Percentiles rank a stretch among this genome's conserved stretches.
Evolutionary conservation across 306 rosid genomes (phyloP).

Genomic region (Fragaria ananassa): DNA sequence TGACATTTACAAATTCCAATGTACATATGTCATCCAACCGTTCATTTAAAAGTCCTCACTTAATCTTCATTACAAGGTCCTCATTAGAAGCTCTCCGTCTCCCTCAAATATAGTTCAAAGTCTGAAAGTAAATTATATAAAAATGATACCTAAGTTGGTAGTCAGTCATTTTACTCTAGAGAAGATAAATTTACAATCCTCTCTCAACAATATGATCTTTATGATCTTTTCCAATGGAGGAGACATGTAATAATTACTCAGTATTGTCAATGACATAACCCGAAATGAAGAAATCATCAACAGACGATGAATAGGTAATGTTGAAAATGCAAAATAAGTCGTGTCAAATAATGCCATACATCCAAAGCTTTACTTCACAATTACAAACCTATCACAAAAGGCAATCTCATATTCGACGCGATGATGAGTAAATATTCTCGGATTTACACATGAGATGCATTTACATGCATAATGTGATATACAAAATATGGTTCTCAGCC

Average conservation of each 20-base stretch:
- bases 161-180: background rate
- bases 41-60: no score
- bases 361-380: background rate
- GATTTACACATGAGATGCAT: constrained; percentile 14
- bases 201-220: background rate
- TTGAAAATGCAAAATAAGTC: background rate
- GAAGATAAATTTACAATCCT: background rate
- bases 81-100: no score
- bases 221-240: background rate
- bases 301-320: background rate
- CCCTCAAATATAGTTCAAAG: no score
- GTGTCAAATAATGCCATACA: background rate
- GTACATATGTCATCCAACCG: no score
- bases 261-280: background rate
- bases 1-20: no score
- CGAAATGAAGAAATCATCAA: background rate
- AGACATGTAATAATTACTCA: constrained; percentile 3
- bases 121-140: background rate
- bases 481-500: constrained; percentile 22
- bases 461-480: background rate
- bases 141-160: background rate
- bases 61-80: no score
- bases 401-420: background rate
- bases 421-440: background rate
- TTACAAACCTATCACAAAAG: background rate